These are phyloP conservation scores for Fusarium sp. DNA, from an alignment of 2,329 filamentous ascomycete species.

Conservation along the genomic window DNA sequence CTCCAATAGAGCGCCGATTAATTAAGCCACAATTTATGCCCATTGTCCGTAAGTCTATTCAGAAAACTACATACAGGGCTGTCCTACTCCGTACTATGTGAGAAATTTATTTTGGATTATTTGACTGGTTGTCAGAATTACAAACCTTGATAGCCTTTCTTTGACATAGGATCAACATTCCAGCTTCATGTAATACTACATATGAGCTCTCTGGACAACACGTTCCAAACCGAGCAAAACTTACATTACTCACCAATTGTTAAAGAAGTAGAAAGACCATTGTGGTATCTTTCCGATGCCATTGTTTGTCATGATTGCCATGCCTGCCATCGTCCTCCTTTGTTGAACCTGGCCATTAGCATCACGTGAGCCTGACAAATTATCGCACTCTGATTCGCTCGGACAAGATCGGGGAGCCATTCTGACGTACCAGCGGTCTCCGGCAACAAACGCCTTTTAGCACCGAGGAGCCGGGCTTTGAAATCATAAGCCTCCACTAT, in stretches of 20 bases:
- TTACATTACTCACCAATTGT: rapidly evolving
- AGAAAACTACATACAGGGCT: neutral
- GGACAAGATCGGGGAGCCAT: slow-evolving; percentile 45
- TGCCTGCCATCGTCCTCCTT: neutral
- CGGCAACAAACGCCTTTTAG: slow-evolving; percentile 47
- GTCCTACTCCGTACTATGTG: no score
- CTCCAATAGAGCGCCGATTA: neutral
- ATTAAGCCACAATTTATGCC: neutral
- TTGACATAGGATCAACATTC: neutral
- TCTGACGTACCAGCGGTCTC: slow-evolving; percentile 42
- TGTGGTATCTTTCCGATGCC: neutral
- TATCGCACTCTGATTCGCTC: slow-evolving; percentile 50
- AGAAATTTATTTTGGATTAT: neutral
- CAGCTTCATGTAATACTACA: neutral
- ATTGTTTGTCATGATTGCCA: slow-evolving; percentile 1
- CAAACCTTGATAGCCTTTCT: slow-evolving; percentile 2
- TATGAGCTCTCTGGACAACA: neutral
- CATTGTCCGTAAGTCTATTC: no score
- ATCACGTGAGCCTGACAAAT: slow-evolving; percentile 47
- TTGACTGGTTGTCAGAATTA: neutral
- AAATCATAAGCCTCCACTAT: slow-evolving; percentile 34
- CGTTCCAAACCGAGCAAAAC: neutral
- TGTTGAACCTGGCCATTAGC: neutral
- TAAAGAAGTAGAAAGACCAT: neutral
- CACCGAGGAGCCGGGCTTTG: slow-evolving; percentile 44